Evolutionary conservation across 441 rosid species (phyloP).

Genomic region (Pelargonium myrrhifolium): DNA sequence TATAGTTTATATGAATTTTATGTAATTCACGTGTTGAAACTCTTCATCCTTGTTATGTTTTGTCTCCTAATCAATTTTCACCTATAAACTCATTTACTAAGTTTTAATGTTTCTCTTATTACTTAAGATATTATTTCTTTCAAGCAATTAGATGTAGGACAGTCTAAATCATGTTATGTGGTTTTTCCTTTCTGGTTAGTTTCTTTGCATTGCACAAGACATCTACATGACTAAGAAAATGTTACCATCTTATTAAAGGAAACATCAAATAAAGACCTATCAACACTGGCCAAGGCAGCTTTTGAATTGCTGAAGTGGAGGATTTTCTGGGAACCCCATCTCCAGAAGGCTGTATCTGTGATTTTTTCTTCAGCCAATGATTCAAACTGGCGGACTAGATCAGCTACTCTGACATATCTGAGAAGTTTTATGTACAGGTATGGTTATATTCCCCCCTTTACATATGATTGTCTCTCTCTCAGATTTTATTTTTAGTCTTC

Average conservation of each 20-base stretch:
- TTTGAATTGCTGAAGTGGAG: slow-evolving; percentile 96
- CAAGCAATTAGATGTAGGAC: slow-evolving; percentile 17
- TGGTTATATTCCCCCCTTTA: not conserved
- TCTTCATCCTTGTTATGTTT: not conserved
- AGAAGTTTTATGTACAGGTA: slow-evolving; percentile 98
- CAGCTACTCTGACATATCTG: slow-evolving; percentile 84
- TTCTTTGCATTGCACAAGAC: no score
- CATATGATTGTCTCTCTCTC: not conserved
- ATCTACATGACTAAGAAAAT: slow-evolving; percentile 18
- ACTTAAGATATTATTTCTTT: not conserved
- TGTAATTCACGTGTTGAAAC: not conserved
- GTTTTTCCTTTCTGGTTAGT: no score
- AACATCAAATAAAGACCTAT: slow-evolving; percentile 93
- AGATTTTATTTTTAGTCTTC: not conserved
- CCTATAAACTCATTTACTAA: not conserved
- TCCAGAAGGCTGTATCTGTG: slow-evolving; percentile 61
- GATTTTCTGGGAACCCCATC: slow-evolving; percentile 69
- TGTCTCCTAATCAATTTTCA: not conserved
- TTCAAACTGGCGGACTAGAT: slow-evolving; percentile 95
- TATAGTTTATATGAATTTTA: not conserved
- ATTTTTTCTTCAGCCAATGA: slow-evolving; percentile 71
- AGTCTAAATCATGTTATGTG: not conserved
- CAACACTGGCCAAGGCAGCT: slow-evolving; percentile 89
- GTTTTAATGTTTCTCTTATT: not conserved
- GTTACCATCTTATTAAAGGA: slow-evolving; percentile 44